Percentiles rank a stretch among this genome's conserved stretches.
These are phyloP conservation scores for Yarrowia hollandica DNA, from an alignment of 805 yeast genomes.

Conservation along the genomic window DNA sequence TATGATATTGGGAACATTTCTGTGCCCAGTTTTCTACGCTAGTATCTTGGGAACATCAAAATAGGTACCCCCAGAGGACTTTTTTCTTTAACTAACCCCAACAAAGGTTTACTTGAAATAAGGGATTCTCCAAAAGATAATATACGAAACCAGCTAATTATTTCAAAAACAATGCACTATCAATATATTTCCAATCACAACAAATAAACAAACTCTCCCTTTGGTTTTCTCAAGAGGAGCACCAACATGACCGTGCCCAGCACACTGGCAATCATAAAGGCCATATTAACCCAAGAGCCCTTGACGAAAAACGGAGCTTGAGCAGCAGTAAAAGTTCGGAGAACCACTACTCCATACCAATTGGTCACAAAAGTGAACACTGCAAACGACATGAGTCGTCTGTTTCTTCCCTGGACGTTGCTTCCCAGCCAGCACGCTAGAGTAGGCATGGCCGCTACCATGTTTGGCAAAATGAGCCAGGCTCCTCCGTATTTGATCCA, in stretches of 20 bases:
- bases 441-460: not conserved
- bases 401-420: not conserved
- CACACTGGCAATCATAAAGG: not conserved
- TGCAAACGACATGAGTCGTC: not conserved
- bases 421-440: not conserved
- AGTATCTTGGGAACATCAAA: no score
- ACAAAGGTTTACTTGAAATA: no score
- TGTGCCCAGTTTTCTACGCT: no score
- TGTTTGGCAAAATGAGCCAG: not conserved
- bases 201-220: not conserved
- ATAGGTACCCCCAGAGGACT: no score
- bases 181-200: no score
- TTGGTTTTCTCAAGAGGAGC: not conserved
- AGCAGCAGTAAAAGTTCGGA: not conserved
- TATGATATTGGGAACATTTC: no score
- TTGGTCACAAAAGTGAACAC: not conserved
- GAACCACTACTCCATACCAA: constrained; percentile 5
- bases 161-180: no score
- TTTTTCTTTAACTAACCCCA: no score
- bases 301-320: not conserved
- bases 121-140: no score
- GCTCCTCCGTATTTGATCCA: constrained; percentile 12
- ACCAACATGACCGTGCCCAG: not conserved
- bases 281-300: constrained; percentile 3
- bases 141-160: no score